Base-by-base conservation (phyloP, 768 basidiomycete genomes). In the Leccinum aurantiacum region DNA sequence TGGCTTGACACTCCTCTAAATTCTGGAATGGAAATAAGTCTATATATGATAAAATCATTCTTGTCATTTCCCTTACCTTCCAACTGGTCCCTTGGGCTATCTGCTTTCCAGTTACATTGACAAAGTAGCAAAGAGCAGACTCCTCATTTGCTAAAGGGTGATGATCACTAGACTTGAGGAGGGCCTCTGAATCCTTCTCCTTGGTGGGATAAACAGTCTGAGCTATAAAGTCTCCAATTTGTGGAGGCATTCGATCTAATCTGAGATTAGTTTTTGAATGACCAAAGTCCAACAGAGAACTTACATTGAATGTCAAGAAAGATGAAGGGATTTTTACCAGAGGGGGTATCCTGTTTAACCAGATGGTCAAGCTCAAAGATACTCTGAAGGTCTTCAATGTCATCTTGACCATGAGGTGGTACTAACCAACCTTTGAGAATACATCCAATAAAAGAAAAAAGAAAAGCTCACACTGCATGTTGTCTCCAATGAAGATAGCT, bases 171-270 rank as follows among this genome's bases (percentile, higher is more conserved):
- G 91, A 91, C 7, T 80, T 73, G 13, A 93, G 84, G 4, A 62
- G 57, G 0, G 69, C 29, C 4, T 64, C 55, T 53, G 47, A 14
- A 24, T 53, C 14, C 3, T 83, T 67, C 27, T 54, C 51, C 64
- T 84, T 67, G 14, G 74, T 66, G 24, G 86, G 74, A 76, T 94
- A 93, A 4, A 93, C 78, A 58, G 77, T 77, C 57, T 80, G 67
- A 19, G 90, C 92, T 44, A 94, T 88, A 48, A 91, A 84, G 4
- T 77, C 65, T 24, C 91, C 90, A 77, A 92, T 87, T 63, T 90
- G 84, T 54, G 86, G 84, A 54, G 91, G 91, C 90, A 94, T 91
- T 1, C 92, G 84, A 64, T 93, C 92, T 93, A 58, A 58, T 24
- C 49, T 13, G 54, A 37, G 48, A 58, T 63, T 29, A 70, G 37